Conservation (phyloP, 2,329 filamentous ascomycete species). For the Dactylellina cionopaga region DNA sequence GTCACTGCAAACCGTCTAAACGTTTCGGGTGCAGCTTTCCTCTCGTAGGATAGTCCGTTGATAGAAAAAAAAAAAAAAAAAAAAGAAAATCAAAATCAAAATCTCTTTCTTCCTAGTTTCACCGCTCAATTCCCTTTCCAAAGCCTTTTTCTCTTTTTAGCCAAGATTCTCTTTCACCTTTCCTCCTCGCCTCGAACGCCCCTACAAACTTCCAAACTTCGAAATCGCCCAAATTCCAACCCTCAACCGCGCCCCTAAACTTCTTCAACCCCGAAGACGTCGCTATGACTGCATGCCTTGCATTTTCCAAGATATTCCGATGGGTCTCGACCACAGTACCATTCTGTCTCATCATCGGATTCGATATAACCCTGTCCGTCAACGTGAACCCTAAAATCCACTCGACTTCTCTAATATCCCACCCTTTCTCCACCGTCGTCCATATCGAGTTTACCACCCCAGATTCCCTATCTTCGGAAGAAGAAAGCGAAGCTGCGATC, state of each 20-base stretch:
- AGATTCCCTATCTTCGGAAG: not conserved
- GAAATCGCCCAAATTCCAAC: constrained; percentile 55
- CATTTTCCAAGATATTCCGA: constrained; percentile 67
- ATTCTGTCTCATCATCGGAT: constrained; percentile 61
- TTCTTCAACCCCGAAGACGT: constrained; percentile 57
- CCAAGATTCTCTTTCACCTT: constrained; percentile 58
- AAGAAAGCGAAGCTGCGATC: constrained; percentile 66
- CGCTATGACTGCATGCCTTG: constrained; percentile 62
- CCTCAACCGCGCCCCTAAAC: constrained; percentile 54
- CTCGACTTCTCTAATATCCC: constrained; percentile 72
- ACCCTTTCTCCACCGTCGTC: constrained; percentile 76
- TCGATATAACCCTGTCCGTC: constrained; percentile 67
- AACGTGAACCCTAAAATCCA: constrained; percentile 91
- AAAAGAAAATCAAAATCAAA: too few relatives aligned
- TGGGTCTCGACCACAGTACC: constrained; percentile 69
- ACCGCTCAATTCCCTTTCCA: constrained; percentile 54
- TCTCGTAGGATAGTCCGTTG: too few relatives aligned
- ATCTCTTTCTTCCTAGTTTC: not conserved
- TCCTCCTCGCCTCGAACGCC: constrained; percentile 53
- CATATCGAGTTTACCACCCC: constrained; percentile 70
- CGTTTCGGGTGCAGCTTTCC: too few relatives aligned
- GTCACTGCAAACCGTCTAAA: too few relatives aligned
- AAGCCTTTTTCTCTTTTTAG: constrained; percentile 67
- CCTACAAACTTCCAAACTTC: constrained; percentile 57
- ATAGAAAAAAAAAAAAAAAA: too few relatives aligned